Evolutionary conservation across 2,329 filamentous ascomycete species (phyloP).

Genomic region (Waltergamsia citrina): DNA sequence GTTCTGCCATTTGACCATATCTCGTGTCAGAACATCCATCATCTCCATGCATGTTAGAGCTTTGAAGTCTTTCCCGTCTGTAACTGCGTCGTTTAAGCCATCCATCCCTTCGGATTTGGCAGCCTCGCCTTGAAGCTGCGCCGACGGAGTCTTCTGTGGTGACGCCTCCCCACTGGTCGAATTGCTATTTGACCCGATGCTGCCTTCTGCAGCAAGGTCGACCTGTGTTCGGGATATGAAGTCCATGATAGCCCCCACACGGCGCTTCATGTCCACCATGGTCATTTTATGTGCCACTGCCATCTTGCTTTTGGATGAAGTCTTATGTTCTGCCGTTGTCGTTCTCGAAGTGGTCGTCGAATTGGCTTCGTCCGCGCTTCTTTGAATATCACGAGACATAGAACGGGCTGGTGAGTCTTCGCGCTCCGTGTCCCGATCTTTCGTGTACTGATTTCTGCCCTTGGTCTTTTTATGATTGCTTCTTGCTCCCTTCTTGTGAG

Average conservation of each 20-base stretch:
- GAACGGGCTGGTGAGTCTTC: constrained; percentile 49
- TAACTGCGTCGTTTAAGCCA: neutral
- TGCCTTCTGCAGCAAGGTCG: constrained; percentile 64
- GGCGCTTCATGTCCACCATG: constrained; percentile 81
- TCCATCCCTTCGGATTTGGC: neutral
- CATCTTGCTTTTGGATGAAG: constrained; percentile 39
- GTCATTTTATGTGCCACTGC: constrained; percentile 59
- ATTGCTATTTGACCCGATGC: constrained; percentile 26
- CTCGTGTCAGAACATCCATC: constrained; percentile 78
- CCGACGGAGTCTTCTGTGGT: constrained; percentile 21
- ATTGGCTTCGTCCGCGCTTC: constrained; percentile 21
- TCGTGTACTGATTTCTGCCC: constrained; percentile 76
- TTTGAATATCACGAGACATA: constrained; percentile 38
- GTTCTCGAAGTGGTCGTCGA: constrained; percentile 14
- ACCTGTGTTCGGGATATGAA: constrained; percentile 86
- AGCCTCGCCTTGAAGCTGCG: constrained; percentile 24
- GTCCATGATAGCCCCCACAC: constrained; percentile 75
- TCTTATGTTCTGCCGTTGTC: constrained; percentile 38
- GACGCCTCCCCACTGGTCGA: constrained; percentile 25
- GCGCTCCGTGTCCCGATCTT: constrained; percentile 54
- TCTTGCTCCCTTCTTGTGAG: constrained; percentile 50
- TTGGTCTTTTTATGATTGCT: constrained; percentile 57
- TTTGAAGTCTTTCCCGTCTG: constrained; percentile 50
- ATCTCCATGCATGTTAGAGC: constrained; percentile 73
- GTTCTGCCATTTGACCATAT: constrained; percentile 79